Evolutionary conservation across 805 yeast genomes (phyloP).

Genomic region (Yamadazyma takamatsuzukensis): DNA sequence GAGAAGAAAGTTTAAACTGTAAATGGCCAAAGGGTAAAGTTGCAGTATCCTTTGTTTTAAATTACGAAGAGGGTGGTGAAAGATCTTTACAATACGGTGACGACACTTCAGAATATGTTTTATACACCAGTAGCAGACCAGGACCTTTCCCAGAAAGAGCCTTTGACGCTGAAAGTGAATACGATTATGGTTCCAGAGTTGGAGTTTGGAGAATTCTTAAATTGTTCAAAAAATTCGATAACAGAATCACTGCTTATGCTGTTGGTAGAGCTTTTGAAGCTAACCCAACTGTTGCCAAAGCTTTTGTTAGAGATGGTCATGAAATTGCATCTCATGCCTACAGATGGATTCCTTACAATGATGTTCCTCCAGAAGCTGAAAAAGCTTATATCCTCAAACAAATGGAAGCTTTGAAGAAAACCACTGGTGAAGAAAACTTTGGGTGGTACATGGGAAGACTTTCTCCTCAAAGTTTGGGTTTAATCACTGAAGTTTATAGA

Average conservation of each 20-base stretch:
- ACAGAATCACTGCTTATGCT: conserved; percentile 14
- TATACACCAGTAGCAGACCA: conserved; percentile 10
- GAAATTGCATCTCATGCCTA: conserved; percentile 16
- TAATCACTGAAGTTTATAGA: conserved; percentile 11
- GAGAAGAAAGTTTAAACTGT: conserved; percentile 19
- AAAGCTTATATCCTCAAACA: conserved; percentile 13
- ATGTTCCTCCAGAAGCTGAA: conserved; percentile 12
- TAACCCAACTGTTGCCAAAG: conserved; percentile 10
- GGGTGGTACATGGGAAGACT: conserved; percentile 18
- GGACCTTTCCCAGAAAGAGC: conserved; percentile 8
- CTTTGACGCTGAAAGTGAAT: conserved; percentile 11
- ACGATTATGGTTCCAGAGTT: conserved; percentile 14
- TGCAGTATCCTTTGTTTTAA: conserved; percentile 19
- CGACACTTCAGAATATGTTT: conserved; percentile 11
- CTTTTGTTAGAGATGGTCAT: conserved; percentile 16
- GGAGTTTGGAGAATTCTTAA: conserved; percentile 13
- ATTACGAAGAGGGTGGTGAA: conserved; percentile 25
- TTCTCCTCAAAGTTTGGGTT: conserved; percentile 12
- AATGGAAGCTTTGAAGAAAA: conserved; percentile 9
- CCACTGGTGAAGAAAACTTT: conserved; percentile 10
- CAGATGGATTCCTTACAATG: conserved; percentile 15
- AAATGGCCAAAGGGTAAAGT: conserved; percentile 19
- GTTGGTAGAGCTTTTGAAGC: conserved; percentile 14
- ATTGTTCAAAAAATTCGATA: conserved; percentile 9
- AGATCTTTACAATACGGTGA: conserved; percentile 13